Evolutionary conservation across 306 rosid genomes (phyloP).

Genomic region (Cucumis hystrix): DNA sequence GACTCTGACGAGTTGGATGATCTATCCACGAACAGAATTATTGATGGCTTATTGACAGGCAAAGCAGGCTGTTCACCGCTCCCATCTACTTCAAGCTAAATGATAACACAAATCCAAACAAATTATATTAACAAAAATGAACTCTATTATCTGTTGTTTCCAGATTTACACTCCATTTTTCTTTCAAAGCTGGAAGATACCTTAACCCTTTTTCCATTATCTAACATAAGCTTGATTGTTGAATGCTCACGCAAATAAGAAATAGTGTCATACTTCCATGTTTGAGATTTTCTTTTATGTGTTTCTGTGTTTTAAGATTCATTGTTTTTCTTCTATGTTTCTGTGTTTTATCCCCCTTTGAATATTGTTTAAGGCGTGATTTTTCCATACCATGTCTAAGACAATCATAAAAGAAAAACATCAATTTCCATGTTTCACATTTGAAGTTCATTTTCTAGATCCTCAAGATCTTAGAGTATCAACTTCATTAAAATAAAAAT

Average conservation of each 20-base stretch:
- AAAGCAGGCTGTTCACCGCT: conserved; percentile 34
- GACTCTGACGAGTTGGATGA: conserved; percentile 47
- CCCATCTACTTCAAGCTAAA: conserved; percentile 65
- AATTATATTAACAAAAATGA: neutral
- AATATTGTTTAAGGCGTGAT: neutral
- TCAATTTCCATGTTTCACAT: neutral
- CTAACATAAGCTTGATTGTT: neutral
- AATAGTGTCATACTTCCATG: neutral
- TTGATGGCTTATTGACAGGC: conserved; percentile 65
- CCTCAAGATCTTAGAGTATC: neutral
- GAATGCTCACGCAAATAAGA: neutral
- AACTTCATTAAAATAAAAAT: neutral
- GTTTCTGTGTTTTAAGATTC: no score
- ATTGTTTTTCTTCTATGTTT: no score
- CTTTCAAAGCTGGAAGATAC: neutral
- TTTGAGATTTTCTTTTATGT: neutral
- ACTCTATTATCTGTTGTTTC: neutral
- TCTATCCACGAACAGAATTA: conserved; percentile 79
- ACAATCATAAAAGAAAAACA: neutral
- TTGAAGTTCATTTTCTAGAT: neutral
- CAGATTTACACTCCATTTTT: neutral
- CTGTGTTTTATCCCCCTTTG: neutral
- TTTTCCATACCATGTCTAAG: neutral
- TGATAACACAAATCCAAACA: neutral
- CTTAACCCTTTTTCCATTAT: neutral